Base-by-base conservation (phyloP, 1,139 yeast species). In the Entelexis sorbosivorans region DNA sequence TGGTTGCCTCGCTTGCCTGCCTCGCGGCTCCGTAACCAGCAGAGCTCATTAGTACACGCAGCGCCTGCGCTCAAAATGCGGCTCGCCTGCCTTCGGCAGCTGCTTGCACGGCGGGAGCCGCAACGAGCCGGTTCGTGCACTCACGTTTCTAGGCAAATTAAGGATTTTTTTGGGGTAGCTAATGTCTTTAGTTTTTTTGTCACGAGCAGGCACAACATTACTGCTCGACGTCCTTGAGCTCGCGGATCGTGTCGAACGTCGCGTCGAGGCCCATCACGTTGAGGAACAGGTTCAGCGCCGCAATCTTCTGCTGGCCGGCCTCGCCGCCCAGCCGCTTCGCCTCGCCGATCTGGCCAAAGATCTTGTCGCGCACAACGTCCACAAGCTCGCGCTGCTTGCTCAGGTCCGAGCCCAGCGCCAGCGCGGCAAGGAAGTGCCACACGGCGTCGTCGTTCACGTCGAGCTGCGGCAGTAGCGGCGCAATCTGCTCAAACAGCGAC, bases 221-320 rank as follows among this genome's bases (percentile, higher is more conserved):
- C 14, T 28, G 24, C 24, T 39, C 44, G 16, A 22, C 24, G n/a
- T 39, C 44, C 29, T 52, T 33, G 40, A 68, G 59, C 58, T 67
- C 71, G 10, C 64, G 63, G 55, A 68, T 68, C 49, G 64, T 70
- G 28, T 69, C 66, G 29, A 68, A 61, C 61, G 88, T 87, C 14
- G 96, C 96, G 58, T 86, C 88, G 59, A 91, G 76, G 4, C 98
- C 98, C 93, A 91, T 88, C 49, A 91, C 97, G 60, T 89, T 93
- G 69, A 91, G 76, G 71, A 88, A 89, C 76, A 91, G 73, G 66
- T 91, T 91, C 75, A 91, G 77, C 64, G 89, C 88, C 60, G 79
- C 81, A 62, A 83, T 76, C 67, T 80, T 82, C 28, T 36, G 45
- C 31, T 47, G 57, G 47, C 54, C 54, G 58, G 73, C 68, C 57